Conservation (phyloP, 192 early-diverging fungal species). For the Lobosporangium transversale region DNA sequence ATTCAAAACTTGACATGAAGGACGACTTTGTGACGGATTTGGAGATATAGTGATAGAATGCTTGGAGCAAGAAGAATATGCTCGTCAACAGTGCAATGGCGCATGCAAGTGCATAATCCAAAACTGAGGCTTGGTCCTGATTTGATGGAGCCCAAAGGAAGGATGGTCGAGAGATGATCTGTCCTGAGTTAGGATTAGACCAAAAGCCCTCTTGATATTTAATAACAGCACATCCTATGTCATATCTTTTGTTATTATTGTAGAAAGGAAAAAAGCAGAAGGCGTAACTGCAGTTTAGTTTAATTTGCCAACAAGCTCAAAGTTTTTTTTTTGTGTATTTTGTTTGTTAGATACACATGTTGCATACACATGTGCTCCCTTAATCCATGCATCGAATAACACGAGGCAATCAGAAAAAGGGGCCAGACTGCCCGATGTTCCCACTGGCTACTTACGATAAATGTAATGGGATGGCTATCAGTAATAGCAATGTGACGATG, state of each 20-base stretch:
- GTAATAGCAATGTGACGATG: conserved; percentile 18
- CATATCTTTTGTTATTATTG: too few relatives aligned
- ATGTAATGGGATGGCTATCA: conserved; percentile 22
- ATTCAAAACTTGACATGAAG: conserved; percentile 52
- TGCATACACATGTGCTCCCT: too few relatives aligned
- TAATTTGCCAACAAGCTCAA: too few relatives aligned
- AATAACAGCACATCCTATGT: conserved; percentile 32
- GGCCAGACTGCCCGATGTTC: too few relatives aligned
- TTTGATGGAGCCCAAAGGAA: conserved; percentile 16
- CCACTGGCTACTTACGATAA: conserved; percentile 36
- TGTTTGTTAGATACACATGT: too few relatives aligned
- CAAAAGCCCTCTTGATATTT: conserved; percentile 49
- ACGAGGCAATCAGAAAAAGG: too few relatives aligned
- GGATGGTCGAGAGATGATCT: conserved; percentile 27
- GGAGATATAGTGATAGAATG: conserved; percentile 46
- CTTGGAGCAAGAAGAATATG: conserved; percentile 27
- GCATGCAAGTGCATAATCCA: conserved; percentile 42
- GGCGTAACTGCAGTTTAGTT: too few relatives aligned
- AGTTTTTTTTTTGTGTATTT: too few relatives aligned
- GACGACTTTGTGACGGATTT: conserved; percentile 44
- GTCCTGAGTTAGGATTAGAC: conserved; percentile 17
- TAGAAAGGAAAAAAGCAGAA: too few relatives aligned
- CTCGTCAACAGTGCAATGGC: conserved; percentile 24
- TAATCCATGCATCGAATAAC: too few relatives aligned
- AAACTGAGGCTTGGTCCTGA: conserved; percentile 26